Conservation (phyloP, 2,329 filamentous ascomycete species). For the Teratosphaeria zuluensis region DNA sequence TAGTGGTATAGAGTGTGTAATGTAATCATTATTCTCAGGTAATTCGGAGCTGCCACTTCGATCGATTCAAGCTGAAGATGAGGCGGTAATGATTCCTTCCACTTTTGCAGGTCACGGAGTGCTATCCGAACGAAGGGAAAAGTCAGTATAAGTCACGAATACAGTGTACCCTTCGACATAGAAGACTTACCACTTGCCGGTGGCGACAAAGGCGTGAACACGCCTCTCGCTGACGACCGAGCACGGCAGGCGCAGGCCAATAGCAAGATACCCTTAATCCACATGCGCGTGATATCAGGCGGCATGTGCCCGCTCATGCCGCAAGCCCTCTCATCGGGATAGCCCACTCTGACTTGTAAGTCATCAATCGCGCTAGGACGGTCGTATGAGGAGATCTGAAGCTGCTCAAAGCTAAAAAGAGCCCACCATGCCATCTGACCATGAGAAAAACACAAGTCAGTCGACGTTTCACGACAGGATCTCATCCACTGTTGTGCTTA, state of each 20-base stretch:
- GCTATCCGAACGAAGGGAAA: not conserved
- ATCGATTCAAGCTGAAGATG: not conserved
- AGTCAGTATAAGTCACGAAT: too few relatives aligned
- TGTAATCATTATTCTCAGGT: not conserved
- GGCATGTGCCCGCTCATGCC: not conserved
- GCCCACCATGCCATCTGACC: not conserved
- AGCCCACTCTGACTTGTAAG: not conserved
- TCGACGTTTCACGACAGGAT: too few relatives aligned
- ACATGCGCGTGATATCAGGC: not conserved
- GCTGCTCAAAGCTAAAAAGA: not conserved
- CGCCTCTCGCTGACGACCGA: not conserved
- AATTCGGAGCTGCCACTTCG: not conserved
- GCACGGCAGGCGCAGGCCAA: not conserved
- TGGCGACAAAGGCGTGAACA: not conserved
- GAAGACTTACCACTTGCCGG: not conserved
- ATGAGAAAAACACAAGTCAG: not conserved
- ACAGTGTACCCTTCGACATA: too few relatives aligned
- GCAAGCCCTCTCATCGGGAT: not conserved
- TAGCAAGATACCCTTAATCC: not conserved
- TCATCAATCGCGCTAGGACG: not conserved
- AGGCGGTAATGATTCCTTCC: not conserved
- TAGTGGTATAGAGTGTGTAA: not conserved
- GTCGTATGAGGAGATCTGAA: not conserved
- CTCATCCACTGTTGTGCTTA: too few relatives aligned
- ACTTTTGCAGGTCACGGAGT: not conserved